phyloP scores from a whole-genome alignment of 768 basidiomycete genomes.

The Russula earlei region DNA sequence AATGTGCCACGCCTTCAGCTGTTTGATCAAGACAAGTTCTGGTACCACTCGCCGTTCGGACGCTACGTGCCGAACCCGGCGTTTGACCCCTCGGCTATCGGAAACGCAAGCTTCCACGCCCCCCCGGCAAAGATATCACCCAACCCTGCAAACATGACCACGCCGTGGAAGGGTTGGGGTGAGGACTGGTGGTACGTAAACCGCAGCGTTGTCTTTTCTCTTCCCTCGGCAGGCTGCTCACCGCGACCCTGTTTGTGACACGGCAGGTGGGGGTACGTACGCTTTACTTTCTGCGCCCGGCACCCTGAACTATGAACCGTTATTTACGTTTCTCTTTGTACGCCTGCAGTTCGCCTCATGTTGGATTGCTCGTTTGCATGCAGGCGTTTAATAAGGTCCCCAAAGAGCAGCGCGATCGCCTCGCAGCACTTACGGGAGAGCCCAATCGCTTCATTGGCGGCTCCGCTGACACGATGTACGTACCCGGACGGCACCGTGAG shows the following conservation, averaged over 20 bases:
- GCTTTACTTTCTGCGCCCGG: neutral
- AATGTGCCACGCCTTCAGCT: constrained; percentile 40
- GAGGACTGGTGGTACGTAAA: constrained; percentile 36
- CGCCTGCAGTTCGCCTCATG: constrained; percentile 32
- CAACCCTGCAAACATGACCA: constrained; percentile 32
- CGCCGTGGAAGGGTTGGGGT: constrained; percentile 34
- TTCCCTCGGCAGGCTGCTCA: neutral
- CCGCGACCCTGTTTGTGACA: neutral
- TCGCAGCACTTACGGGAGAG: constrained; percentile 29
- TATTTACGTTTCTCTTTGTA: neutral
- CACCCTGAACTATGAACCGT: neutral
- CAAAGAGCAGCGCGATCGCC: constrained; percentile 28
- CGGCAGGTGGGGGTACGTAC: constrained; percentile 21
- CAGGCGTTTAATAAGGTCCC: constrained; percentile 32
- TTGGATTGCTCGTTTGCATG: constrained; percentile 37
- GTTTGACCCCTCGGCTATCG: constrained; percentile 19
- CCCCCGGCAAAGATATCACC: constrained; percentile 36
- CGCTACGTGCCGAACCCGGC: constrained; percentile 34
- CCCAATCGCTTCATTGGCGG: constrained; percentile 37
- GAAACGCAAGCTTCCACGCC: constrained; percentile 27
- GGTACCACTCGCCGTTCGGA: constrained; percentile 44
- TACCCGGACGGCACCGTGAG: constrained; percentile 34
- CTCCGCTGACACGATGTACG: constrained; percentile 40
- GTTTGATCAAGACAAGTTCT: constrained; percentile 37
- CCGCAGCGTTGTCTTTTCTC: neutral